phyloP scores from a whole-genome alignment of 352 stramenopile genomes.

The Lagenidium giganteum region DNA sequence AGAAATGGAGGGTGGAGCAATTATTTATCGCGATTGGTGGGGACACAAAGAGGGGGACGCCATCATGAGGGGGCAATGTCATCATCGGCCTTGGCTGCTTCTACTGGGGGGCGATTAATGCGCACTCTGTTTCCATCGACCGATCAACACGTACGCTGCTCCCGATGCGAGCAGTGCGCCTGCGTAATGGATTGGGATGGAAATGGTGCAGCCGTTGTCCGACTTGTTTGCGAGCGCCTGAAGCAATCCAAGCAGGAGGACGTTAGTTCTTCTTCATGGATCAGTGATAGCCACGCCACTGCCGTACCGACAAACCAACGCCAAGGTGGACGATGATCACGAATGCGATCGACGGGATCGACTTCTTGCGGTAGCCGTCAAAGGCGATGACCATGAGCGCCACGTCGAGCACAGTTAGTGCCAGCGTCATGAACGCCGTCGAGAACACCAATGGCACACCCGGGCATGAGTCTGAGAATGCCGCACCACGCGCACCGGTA shows the following conservation, averaged over 20 bases:
- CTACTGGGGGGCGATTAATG: slow-evolving; percentile 12
- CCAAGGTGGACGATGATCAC: slow-evolving; percentile 72
- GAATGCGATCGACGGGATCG: slow-evolving; percentile 28
- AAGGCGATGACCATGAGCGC: slow-evolving; percentile 83
- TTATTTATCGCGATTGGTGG: too few relatives aligned
- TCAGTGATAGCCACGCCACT: not conserved
- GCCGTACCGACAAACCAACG: slow-evolving; percentile 63
- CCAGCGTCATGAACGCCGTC: slow-evolving; percentile 57
- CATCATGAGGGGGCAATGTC: too few relatives aligned
- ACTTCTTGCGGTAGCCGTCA: slow-evolving; percentile 71
- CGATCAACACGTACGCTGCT: slow-evolving; percentile 36
- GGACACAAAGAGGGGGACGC: too few relatives aligned
- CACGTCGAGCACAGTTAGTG: slow-evolving; percentile 72
- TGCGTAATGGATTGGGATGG: slow-evolving; percentile 71
- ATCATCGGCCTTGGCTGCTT: slow-evolving; percentile 4
- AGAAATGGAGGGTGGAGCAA: too few relatives aligned
- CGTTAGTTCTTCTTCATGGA: too few relatives aligned
- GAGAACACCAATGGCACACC: slow-evolving; percentile 70
- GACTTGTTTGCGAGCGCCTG: slow-evolving; percentile 69
- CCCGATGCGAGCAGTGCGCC: slow-evolving; percentile 41
- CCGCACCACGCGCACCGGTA: slow-evolving; percentile 58
- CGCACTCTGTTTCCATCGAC: slow-evolving; percentile 31
- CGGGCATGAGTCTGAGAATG: slow-evolving; percentile 70
- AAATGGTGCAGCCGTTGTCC: slow-evolving; percentile 71
- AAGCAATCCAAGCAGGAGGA: too few relatives aligned